A percentile compares a stretch with the other conserved stretches of the same genome.
Conservation (phyloP, 73 alveolate species). For the Breviolum minutum region DNA sequence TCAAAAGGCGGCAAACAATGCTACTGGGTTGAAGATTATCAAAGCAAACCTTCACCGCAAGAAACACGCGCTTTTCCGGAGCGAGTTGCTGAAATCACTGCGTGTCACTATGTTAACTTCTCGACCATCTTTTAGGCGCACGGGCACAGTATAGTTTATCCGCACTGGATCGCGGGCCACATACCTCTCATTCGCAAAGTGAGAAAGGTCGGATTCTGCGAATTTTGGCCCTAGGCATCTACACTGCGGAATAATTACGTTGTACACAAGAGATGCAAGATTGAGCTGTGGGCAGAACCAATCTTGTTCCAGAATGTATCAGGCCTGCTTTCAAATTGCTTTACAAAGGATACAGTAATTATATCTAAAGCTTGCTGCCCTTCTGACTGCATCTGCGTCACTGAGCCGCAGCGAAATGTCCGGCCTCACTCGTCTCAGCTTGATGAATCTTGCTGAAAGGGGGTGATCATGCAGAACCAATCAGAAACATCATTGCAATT, state of each 20-base stretch:
- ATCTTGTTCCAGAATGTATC: not conserved
- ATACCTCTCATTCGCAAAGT: not conserved
- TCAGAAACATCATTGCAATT: not conserved
- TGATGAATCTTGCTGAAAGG: not conserved
- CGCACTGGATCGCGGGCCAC: conserved; percentile 44
- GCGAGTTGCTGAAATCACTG: conserved; percentile 28
- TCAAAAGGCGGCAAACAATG: too few relatives aligned
- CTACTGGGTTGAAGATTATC: too few relatives aligned
- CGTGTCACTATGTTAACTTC: conserved; percentile 33
- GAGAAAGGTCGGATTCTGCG: too few relatives aligned
- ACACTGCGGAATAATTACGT: not conserved
- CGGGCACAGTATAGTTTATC: conserved; percentile 9
- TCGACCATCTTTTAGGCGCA: conserved; percentile 25
- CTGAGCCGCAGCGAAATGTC: not conserved
- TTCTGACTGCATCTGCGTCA: not conserved
- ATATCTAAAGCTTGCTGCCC: not conserved
- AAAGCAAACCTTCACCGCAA: not conserved
- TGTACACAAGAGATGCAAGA: too few relatives aligned
- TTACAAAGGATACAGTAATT: not conserved
- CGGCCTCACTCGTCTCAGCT: not conserved
- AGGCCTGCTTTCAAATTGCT: not conserved
- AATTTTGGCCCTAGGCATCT: not conserved
- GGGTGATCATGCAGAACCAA: too few relatives aligned
- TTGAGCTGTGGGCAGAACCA: too few relatives aligned
- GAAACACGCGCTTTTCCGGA: not conserved